Base-by-base conservation (phyloP, 2,329 filamentous ascomycete species). In the Triangularia verruculosa region DNA sequence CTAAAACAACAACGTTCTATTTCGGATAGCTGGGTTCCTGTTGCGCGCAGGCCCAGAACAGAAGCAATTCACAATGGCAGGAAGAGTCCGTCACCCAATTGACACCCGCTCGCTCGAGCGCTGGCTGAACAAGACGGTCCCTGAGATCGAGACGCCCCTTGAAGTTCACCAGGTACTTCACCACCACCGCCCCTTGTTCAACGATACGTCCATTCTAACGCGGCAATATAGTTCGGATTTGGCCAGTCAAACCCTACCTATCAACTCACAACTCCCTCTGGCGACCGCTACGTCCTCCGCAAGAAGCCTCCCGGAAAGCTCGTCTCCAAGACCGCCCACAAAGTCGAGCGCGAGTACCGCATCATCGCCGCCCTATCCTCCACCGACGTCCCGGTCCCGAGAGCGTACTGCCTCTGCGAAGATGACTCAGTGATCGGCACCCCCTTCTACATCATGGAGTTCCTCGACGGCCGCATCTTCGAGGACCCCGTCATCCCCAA, bases 171-270 rank as follows among this genome's bases (percentile, higher is more conserved):
- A 97, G 86, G 93, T 93, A 78, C 64, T 77, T 73, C 43, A 53
- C 47, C 47, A 64, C 59, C 58, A 63, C 62, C 60, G 51, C 54
- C 55, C 59, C 27, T 28, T 28, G 4, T 56, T 55, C 34, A 47
- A 34, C 34, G 24, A 25, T 15, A 28, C 15, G n/a, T n/a, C 13
- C 32, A 57, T 28, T 30, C n/a, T 47, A 20, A 47, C 39, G 17
- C n/a, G 2, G 20, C 22, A 58, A 34, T 13, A 54, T 72, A 98
- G 91, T 99, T 98, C 75, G 92, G 93, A 72, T 98, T 96, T 76
- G 95, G 95, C 65, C 95, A 98, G 79, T 97, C 92, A 64, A 99
- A 98, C 75, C 95, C 95, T 53, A 99, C 95, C 2, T 99, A 98
- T 79, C 92, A 94, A 73, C 83, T 98, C 73, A 96, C 88, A 15